Conservation (phyloP, 192 early-diverging fungal species). For the Mortierella hygrophila region DNA sequence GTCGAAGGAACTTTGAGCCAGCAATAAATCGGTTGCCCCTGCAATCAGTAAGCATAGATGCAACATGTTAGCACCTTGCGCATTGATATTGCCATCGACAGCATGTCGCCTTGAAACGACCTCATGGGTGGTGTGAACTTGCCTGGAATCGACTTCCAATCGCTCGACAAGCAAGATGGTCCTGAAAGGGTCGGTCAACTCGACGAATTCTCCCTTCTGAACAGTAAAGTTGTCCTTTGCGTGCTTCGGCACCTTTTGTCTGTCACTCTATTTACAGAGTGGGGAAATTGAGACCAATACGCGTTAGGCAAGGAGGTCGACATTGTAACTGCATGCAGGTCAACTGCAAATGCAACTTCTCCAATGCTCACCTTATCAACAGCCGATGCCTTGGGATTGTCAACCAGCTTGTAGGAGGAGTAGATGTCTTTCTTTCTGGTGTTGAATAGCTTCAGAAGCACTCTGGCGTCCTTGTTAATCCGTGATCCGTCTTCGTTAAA, state of each 20-base stretch:
- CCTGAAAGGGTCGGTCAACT: slow-evolving; percentile 23
- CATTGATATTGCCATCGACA: not conserved
- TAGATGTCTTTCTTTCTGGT: slow-evolving; percentile 48
- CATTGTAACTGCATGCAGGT: not conserved
- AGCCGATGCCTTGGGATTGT: slow-evolving; percentile 20
- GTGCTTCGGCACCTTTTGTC: slow-evolving; percentile 16
- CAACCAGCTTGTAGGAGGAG: slow-evolving; percentile 28
- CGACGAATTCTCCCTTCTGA: slow-evolving; percentile 42
- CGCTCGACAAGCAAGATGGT: slow-evolving; percentile 48
- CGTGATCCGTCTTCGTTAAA: slow-evolving; percentile 90
- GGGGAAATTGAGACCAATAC: not conserved
- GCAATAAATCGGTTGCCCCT: slow-evolving; percentile 34
- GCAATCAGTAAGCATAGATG: not conserved
- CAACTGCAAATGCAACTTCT: not conserved
- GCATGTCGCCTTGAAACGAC: not conserved
- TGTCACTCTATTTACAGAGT: slow-evolving; percentile 16
- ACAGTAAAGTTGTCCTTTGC: slow-evolving; percentile 22
- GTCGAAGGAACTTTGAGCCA: slow-evolving; percentile 52
- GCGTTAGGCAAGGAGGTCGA: not conserved
- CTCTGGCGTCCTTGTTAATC: slow-evolving; percentile 82
- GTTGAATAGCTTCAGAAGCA: slow-evolving; percentile 58
- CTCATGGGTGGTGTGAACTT: not conserved
- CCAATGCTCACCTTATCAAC: slow-evolving; percentile 24
- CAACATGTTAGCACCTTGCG: not conserved
- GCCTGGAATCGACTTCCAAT: slow-evolving; percentile 44